Percentiles rank a stretch among this genome's conserved stretches.
phyloP scores from a whole-genome alignment of 768 basidiomycete genomes.

The Clathrus columnatus region DNA sequence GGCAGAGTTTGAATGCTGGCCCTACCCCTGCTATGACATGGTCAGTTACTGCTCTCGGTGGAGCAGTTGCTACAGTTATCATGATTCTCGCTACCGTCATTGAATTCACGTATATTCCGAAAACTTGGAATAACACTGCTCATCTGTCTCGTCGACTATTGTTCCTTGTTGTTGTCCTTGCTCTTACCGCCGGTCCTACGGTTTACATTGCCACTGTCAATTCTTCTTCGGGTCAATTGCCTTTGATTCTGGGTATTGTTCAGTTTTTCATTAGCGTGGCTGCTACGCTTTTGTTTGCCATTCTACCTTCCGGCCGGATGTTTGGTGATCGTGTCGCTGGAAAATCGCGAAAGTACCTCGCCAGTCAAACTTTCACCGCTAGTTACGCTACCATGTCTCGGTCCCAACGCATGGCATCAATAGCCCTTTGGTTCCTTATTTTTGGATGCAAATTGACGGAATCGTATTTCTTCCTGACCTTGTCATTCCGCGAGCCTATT shows the following conservation, averaged over 20 bases:
- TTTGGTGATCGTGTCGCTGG: constrained; percentile 97
- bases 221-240: constrained; percentile 51
- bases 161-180: constrained; percentile 86
- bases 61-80: constrained; percentile 91
- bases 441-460: constrained; percentile 96
- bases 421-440: constrained; percentile 81
- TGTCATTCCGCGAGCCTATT: constrained; percentile 91
- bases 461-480: constrained; percentile 96
- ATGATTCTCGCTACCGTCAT: constrained; percentile 92
- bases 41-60: constrained; percentile 91
- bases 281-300: constrained; percentile 78
- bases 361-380: constrained; percentile 96
- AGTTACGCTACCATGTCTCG: constrained; percentile 70
- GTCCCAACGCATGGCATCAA: constrained; percentile 65
- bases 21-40: constrained; percentile 76
- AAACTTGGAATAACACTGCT: constrained; percentile 97
- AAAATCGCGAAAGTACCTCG: constrained; percentile 93
- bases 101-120: constrained; percentile 96
- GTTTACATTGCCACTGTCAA: constrained; percentile 85
- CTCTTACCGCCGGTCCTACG: constrained; percentile 84
- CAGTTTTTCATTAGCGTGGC: constrained; percentile 91
- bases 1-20: constrained; percentile 34
- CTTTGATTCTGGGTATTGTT: constrained; percentile 90
- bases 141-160: constrained; percentile 87
- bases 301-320: constrained; percentile 95